These are phyloP conservation scores for Hagleromyces aurorensis DNA, from an alignment of 805 yeast species.

Conservation along the genomic window DNA sequence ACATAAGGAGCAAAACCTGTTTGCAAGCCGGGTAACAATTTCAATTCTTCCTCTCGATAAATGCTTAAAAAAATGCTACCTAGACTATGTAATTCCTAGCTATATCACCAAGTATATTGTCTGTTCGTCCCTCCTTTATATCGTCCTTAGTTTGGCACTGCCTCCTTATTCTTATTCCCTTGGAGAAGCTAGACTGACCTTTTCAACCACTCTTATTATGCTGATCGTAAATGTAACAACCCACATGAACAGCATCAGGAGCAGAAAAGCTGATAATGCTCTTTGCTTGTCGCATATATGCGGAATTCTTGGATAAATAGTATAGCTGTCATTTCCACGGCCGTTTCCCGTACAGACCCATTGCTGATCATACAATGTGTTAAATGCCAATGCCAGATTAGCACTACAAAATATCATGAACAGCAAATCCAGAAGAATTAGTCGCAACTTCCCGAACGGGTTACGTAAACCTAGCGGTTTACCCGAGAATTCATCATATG, in stretches of 20 bases:
- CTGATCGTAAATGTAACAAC: constrained; percentile 78
- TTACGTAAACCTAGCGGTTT: constrained; percentile 86
- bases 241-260: constrained; percentile 73
- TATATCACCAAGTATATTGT: no score
- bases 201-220: constrained; percentile 71
- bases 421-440: constrained; percentile 72
- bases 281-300: constrained; percentile 71
- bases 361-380: constrained; percentile 66
- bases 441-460: constrained; percentile 73
- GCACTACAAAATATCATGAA: constrained; percentile 88
- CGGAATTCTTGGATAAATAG: constrained; percentile 30
- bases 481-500: constrained; percentile 86
- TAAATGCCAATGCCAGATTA: constrained; percentile 76
- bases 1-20: no score
- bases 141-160: no score
- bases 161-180: constrained; percentile 12
- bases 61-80: no score
- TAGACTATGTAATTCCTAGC: no score
- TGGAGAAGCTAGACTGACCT: constrained; percentile 34
- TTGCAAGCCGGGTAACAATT: no score
- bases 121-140: no score
- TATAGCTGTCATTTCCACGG: constrained; percentile 7
- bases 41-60: no score
- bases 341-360: constrained; percentile 60
- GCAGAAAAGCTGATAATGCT: constrained; percentile 70